Evolutionary conservation across 2,329 filamentous ascomycete species (phyloP).

Genomic region (Didymella pomorum): DNA sequence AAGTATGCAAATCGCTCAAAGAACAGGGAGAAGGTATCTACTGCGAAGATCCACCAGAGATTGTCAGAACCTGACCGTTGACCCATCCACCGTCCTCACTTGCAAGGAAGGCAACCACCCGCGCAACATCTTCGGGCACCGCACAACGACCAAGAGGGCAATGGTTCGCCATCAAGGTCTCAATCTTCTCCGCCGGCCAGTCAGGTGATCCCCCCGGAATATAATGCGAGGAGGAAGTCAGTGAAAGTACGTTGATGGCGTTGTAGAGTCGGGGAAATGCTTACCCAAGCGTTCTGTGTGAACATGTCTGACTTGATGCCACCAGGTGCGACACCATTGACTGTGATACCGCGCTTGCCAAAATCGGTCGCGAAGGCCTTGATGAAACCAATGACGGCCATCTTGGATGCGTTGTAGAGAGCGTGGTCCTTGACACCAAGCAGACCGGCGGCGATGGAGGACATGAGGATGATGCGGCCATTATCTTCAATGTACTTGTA

Average conservation of each 20-base stretch:
- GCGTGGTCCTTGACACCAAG: slow-evolving; percentile 74
- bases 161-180: slow-evolving; percentile 59
- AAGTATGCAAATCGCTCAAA: slow-evolving; percentile 5
- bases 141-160: slow-evolving; percentile 60
- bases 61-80: slow-evolving; percentile 53
- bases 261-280: too few species aligned
- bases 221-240: too few species aligned
- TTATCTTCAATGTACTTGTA: slow-evolving; percentile 74
- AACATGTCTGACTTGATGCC: slow-evolving; percentile 83
- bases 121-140: slow-evolving; percentile 55
- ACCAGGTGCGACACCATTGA: slow-evolving; percentile 76
- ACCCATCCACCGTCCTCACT: slow-evolving; percentile 53
- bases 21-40: slow-evolving; percentile 26
- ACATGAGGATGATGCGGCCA: slow-evolving; percentile 78
- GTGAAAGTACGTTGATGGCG: too few species aligned
- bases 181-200: slow-evolving; percentile 59
- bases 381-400: slow-evolving; percentile 75
- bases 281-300: slow-evolving; percentile 63
- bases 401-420: slow-evolving; percentile 75
- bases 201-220: slow-evolving; percentile 60
- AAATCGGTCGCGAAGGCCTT: slow-evolving; percentile 76
- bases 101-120: slow-evolving; percentile 53
- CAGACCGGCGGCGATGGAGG: slow-evolving; percentile 72
- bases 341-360: slow-evolving; percentile 71
- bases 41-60: slow-evolving; percentile 53